A percentile compares a stretch with the other conserved stretches of the same genome.
Evolutionary conservation across 2,329 filamentous ascomycete species (phyloP).

Genomic region (Monosporascus sp.): DNA sequence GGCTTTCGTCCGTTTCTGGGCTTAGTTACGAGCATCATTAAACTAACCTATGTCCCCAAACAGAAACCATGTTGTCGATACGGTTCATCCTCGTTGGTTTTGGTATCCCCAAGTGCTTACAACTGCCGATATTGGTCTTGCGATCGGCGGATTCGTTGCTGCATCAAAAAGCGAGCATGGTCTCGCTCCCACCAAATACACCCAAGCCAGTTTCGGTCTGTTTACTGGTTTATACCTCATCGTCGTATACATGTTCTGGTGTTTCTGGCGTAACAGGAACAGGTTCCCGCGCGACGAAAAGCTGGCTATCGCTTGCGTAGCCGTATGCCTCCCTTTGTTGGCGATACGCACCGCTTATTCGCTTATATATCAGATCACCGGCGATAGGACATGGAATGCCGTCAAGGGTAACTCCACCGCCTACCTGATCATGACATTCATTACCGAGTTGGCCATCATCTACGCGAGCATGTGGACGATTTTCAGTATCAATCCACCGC

Average conservation of each 20-base stretch:
- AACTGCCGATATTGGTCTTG: conserved; percentile 14
- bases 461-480: not conserved
- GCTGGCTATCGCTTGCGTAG: conserved; percentile 4
- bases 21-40: too few relatives aligned
- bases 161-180: conserved; percentile 6
- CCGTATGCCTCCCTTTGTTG: conserved; percentile 6
- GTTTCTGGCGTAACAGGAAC: conserved; percentile 3
- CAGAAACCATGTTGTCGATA: too few relatives aligned
- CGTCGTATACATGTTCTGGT: conserved; percentile 6
- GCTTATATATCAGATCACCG: conserved; percentile 12
- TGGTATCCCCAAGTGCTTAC: conserved; percentile 14
- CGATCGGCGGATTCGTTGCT: conserved; percentile 12
- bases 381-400: conserved; percentile 8
- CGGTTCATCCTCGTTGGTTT: conserved; percentile 8
- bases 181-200: conserved; percentile 9
- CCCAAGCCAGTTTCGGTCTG: conserved; percentile 10
- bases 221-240: conserved; percentile 1
- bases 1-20: too few relatives aligned
- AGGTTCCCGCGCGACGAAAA: conserved; percentile 4
- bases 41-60: too few relatives aligned
- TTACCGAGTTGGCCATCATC: conserved; percentile 9
- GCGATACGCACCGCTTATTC: conserved; percentile 11
- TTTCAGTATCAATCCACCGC: not conserved
- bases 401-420: conserved; percentile 8
- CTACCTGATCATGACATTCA: conserved; percentile 9